Evolutionary conservation across 73 alveolate species (phyloP).

Genomic region (Symbiodinium pilosum): DNA sequence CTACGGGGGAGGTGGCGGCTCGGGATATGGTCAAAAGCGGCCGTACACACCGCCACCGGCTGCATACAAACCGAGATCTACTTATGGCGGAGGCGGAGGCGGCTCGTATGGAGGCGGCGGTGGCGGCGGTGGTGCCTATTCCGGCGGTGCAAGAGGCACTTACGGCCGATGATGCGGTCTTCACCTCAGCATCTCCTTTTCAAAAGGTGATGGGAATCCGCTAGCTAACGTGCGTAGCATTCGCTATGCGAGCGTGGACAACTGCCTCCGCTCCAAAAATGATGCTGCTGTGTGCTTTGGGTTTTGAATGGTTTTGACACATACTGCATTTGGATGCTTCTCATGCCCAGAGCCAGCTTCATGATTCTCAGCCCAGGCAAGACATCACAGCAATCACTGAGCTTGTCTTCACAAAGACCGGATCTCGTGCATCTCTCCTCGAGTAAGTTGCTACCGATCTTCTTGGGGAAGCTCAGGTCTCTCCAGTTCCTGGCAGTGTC

Average conservation of each 20-base stretch:
- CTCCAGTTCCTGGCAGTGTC: conserved; percentile 91
- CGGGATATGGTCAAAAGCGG: conserved; percentile 5
- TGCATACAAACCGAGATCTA: not conserved
- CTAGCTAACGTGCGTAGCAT: not conserved
- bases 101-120: not conserved
- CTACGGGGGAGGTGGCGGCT: not conserved
- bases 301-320: too few relatives aligned
- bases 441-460: too few relatives aligned
- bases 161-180: conserved; percentile 11
- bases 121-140: not conserved
- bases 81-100: not conserved
- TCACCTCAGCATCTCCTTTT: not conserved
- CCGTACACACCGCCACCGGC: not conserved
- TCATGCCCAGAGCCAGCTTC: too few relatives aligned
- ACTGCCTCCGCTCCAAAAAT: not conserved
- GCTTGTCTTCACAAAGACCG: conserved; percentile 78
- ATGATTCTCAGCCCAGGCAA: not conserved
- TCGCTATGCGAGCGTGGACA: not conserved
- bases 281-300: too few relatives aligned
- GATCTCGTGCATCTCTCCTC: not conserved
- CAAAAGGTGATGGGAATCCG: not conserved
- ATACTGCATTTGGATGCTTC: too few relatives aligned
- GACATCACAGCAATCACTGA: conserved; percentile 83
- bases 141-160: conserved; percentile 1
- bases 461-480: not conserved